Evolutionary conservation across 805 yeast species (phyloP).

Genomic region (Naumovozyma castellii): DNA sequence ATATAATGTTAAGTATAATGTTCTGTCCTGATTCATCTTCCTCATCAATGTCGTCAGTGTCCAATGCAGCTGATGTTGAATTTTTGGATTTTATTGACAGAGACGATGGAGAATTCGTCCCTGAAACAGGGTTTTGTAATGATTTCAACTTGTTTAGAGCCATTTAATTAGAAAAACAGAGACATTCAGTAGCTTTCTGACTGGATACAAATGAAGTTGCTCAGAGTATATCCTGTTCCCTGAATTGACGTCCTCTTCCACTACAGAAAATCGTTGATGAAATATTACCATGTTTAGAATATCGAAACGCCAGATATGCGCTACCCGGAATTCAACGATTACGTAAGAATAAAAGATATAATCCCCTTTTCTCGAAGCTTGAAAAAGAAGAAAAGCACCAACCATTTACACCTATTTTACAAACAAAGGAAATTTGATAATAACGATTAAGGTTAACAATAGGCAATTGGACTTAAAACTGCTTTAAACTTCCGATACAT

Average conservation of each 20-base stretch:
- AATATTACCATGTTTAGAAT: too few species aligned
- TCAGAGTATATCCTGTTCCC: too few species aligned
- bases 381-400: too few species aligned
- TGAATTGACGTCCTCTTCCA: neutral
- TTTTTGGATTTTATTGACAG: neutral
- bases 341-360: too few species aligned
- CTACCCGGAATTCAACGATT: too few species aligned
- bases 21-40: slow-evolving; percentile 85
- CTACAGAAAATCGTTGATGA: neutral
- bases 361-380: neutral
- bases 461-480: too few species aligned
- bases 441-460: too few species aligned
- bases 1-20: slow-evolving; percentile 74
- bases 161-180: slow-evolving; percentile 1
- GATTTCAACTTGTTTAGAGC: slow-evolving; percentile 3
- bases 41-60: slow-evolving; percentile 77
- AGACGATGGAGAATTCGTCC: slow-evolving; percentile 1
- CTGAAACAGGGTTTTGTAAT: neutral
- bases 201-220: too few species aligned
- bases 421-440: too few species aligned
- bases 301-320: too few species aligned
- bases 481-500: too few species aligned
- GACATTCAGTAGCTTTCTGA: neutral
- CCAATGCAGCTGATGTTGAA: slow-evolving; percentile 2
- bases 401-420: too few species aligned